Evolutionary conservation across 1,284 basidiomycete species (phyloP).

Genomic region (Veloboletus limbatus): DNA sequence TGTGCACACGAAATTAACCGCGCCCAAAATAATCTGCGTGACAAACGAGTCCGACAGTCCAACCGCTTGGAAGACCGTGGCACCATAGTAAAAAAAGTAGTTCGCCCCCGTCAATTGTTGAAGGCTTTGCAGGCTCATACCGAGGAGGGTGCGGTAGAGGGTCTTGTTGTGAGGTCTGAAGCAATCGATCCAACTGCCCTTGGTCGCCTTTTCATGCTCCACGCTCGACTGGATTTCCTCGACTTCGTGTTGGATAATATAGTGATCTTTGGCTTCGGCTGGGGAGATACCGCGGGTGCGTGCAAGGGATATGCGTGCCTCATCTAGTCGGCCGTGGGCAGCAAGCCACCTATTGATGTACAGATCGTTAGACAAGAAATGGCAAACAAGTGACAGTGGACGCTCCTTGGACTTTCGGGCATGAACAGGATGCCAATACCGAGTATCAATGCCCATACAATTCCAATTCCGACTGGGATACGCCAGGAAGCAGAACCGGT

Average conservation of each 20-base stretch:
- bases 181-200: constrained; percentile 60
- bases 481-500: constrained; percentile 58
- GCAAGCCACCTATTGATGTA: constrained; percentile 52
- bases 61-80: constrained; percentile 66
- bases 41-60: constrained; percentile 68
- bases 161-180: constrained; percentile 53
- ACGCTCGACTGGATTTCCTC: constrained; percentile 50
- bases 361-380: neutral
- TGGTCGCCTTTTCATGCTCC: constrained; percentile 45
- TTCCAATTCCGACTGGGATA: constrained; percentile 65
- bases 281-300: constrained; percentile 52
- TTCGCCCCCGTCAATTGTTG: constrained; percentile 77
- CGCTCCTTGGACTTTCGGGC: constrained; percentile 67
- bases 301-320: constrained; percentile 54
- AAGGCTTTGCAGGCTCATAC: constrained; percentile 67
- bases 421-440: constrained; percentile 70
- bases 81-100: constrained; percentile 72
- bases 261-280: constrained; percentile 41
- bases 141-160: constrained; percentile 61
- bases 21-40: constrained; percentile 71
- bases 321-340: constrained; percentile 45
- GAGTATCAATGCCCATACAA: constrained; percentile 68
- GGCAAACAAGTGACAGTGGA: neutral
- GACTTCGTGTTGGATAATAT: constrained; percentile 46
- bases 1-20: constrained; percentile 69